Evolutionary conservation across 768 basidiomycete species (phyloP).

Genomic region (Amanita rubescens): DNA sequence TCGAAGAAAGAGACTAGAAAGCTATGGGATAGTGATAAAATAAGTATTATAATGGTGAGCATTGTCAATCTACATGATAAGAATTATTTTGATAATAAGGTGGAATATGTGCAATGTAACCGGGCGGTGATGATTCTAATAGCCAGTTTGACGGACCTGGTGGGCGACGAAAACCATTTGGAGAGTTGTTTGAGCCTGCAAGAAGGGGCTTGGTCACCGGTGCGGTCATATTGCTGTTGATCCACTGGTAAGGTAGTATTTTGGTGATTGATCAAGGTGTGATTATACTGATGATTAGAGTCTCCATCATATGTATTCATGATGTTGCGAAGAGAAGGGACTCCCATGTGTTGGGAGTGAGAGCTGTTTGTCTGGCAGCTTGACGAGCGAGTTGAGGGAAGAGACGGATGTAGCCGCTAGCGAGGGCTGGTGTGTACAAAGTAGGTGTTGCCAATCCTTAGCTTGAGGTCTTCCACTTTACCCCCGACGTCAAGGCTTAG

Average conservation of each 20-base stretch:
- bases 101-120: not conserved
- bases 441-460: slow-evolving; percentile 4
- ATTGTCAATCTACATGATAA: too few relatives aligned
- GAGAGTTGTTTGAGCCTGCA: not conserved
- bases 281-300: not conserved
- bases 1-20: too few relatives aligned
- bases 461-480: slow-evolving; percentile 2
- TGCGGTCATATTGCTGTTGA: not conserved
- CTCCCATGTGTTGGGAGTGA: not conserved
- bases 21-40: too few relatives aligned
- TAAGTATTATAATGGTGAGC: not conserved
- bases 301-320: not conserved
- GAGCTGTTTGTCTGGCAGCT: not conserved
- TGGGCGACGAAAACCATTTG: not conserved
- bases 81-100: not conserved
- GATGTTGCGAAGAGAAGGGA: not conserved
- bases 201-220: not conserved
- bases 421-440: slow-evolving; percentile 6
- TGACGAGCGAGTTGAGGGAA: slow-evolving; percentile 3
- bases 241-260: not conserved
- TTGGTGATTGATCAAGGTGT: not conserved
- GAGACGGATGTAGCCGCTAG: slow-evolving; percentile 10
- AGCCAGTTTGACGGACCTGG: not conserved
- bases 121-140: not conserved
- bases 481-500: slow-evolving; percentile 5